Evolutionary conservation across 208 protist species (phyloP), one percentile per base, ranked within the genome.

Genomic region (Leishmania tropica): DNA sequence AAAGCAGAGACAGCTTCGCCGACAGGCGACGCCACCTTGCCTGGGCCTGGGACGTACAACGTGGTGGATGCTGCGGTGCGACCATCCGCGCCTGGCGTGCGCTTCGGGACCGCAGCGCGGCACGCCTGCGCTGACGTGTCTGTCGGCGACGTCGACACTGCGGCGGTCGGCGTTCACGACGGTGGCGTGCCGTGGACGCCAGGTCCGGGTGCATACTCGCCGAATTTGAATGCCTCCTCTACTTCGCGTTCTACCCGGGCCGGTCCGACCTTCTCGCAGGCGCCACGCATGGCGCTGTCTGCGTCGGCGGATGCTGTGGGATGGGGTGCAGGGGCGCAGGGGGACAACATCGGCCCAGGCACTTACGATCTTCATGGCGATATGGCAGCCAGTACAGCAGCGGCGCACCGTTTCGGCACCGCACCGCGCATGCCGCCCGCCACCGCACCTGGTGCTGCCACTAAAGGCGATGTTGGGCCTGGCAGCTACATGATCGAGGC

Each of bases 171-270:
- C 19, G 47, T 1, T 10, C 72, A 21, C 5, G 73, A 45, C 58
- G 76, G 47, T 1, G 72, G 28, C 67, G 28, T 40, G 56, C 13
- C 53, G 75, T 31, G 24, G 75, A 47, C 47, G 31, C 90, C 88
- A 24, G 90, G 90, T 1, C 90, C 90, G 5, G 90, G 88, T 3
- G 81, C 87, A 6, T 94, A 94, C 81, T 60, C 83, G 48, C 87
- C 90, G 31, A 81, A 78, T 79, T 68, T 79, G 21, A 37, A 81
- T 48, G 77, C 77, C 37, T 75, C 77, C 17, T 81, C 82, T 3
- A 47, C 35, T 0, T 54, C 81, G 21, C 64, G 84, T 24, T 79
- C 70, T 19, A 71, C 42, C 31, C n/a, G 71, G 10, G 35, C 71
- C 11, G 84, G 79, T 1, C 81, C 81, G 8, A 80, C 83, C 21